Percentiles rank a stretch among this genome's conserved stretches.
phyloP scores from a whole-genome alignment of 1,284 basidiomycete genomes.

The Anthracocystis panici-leucophaei region DNA sequence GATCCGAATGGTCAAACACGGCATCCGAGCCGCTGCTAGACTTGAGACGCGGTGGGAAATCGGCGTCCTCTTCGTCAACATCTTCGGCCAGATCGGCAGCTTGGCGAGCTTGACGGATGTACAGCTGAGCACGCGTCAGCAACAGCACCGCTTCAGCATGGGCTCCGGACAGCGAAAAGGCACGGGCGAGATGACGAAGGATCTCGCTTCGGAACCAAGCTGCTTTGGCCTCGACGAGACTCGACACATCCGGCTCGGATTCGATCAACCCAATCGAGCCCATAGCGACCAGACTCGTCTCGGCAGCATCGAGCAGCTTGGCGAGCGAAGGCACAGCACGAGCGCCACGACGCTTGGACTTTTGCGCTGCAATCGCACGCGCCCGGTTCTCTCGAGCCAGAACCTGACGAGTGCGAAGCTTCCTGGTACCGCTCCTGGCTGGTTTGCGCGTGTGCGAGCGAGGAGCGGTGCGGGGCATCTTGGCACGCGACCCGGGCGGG shows the following conservation, averaged over 20 bases:
- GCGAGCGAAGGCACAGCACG: constrained; percentile 65
- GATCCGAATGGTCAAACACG: constrained; percentile 50
- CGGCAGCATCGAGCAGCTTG: constrained; percentile 62
- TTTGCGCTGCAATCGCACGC: constrained; percentile 39
- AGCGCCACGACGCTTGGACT: constrained; percentile 54
- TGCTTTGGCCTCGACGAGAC: constrained; percentile 66
- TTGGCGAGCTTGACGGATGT: constrained; percentile 64
- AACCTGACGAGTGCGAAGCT: constrained; percentile 37
- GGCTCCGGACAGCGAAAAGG: constrained; percentile 54
- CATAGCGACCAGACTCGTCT: constrained; percentile 60
- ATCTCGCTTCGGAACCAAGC: constrained; percentile 65
- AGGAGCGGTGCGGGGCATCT: constrained; percentile 27
- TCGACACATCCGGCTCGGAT: constrained; percentile 65
- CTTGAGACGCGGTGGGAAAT: constrained; percentile 55
- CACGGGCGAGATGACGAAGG: constrained; percentile 59
- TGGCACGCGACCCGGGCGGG: constrained; percentile 45
- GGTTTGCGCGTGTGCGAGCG: constrained; percentile 38
- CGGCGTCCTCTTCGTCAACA: constrained; percentile 60
- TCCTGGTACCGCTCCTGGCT: constrained; percentile 57
- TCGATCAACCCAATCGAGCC: constrained; percentile 63
- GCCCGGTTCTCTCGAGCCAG: constrained; percentile 43
- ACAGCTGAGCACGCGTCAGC: constrained; percentile 60
- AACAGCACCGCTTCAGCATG: constrained; percentile 62
- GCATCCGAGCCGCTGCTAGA: constrained; percentile 29
- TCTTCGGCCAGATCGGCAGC: constrained; percentile 64